Evolutionary conservation across 768 basidiomycete species (phyloP).

Genomic region (Boletus coccyginus): DNA sequence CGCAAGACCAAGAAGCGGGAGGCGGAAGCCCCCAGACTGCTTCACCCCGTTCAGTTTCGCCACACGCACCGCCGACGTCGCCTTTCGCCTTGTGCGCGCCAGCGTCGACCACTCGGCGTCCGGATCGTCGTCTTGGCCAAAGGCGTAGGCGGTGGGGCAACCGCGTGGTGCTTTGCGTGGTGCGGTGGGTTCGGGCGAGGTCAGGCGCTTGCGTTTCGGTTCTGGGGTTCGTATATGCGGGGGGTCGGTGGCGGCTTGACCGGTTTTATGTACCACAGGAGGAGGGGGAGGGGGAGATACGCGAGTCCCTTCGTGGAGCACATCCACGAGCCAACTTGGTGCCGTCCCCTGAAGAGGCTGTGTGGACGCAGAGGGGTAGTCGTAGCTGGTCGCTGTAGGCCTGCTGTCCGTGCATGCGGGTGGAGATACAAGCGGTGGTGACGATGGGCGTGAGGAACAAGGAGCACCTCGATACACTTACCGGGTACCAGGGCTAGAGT

Average conservation of each 20-base stretch:
- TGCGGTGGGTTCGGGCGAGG: not conserved
- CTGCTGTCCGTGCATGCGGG: not conserved
- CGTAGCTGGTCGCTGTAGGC: not conserved
- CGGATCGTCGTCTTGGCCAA: slow-evolving; percentile 18
- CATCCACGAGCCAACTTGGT: slow-evolving; percentile 8
- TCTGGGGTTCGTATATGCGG: slow-evolving; percentile 9
- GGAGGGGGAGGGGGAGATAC: not conserved
- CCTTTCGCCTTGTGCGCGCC: slow-evolving; percentile 1
- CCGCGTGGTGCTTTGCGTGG: not conserved
- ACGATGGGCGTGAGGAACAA: not conserved
- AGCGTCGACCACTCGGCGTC: slow-evolving; percentile 23
- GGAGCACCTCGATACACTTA: slow-evolving; percentile 6
- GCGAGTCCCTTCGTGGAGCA: not conserved
- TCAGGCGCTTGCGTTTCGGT: slow-evolving; percentile 1
- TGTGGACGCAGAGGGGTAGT: not conserved
- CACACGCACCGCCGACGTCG: not conserved
- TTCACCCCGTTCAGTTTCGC: not conserved
- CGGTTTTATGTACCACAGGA: not conserved
- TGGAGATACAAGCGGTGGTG: not conserved
- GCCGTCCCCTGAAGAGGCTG: not conserved
- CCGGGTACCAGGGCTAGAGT: not conserved
- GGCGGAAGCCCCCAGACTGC: slow-evolving; percentile 23
- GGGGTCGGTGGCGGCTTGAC: not conserved
- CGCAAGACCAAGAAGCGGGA: slow-evolving; percentile 13
- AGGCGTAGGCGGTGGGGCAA: slow-evolving; percentile 16